Conservation (phyloP, 2,329 filamentous ascomycete genomes). For the Penicillium capsulatum region DNA sequence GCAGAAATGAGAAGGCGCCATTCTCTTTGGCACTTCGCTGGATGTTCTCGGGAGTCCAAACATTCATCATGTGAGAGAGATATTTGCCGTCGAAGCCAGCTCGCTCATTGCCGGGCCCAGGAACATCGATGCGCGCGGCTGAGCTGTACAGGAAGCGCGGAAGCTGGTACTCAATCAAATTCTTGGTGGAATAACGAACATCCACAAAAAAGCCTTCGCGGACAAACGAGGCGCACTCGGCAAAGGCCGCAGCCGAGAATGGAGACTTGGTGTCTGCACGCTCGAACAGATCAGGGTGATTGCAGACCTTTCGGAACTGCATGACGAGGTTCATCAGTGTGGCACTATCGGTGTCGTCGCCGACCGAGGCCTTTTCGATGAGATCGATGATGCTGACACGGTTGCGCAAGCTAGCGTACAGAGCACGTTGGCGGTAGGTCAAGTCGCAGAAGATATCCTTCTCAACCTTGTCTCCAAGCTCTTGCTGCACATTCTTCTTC, state of each 20-base stretch:
- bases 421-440: constrained; percentile 90
- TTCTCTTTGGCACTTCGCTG: constrained; percentile 57
- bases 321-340: constrained; percentile 99
- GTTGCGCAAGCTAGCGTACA: constrained; percentile 87
- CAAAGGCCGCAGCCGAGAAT: constrained; percentile 78
- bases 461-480: constrained; percentile 98
- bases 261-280: constrained; percentile 87
- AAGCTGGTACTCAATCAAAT: constrained; percentile 75
- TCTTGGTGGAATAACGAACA: constrained; percentile 83
- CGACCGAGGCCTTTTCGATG: constrained; percentile 91
- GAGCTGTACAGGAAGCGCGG: constrained; percentile 80
- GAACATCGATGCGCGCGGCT: constrained; percentile 68
- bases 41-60: constrained; percentile 80
- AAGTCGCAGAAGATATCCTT: constrained; percentile 93
- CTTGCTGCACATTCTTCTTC: constrained; percentile 99
- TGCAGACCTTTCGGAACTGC: constrained; percentile 99
- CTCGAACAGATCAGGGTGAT: constrained; percentile 95
- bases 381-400: constrained; percentile 99
- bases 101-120: constrained; percentile 66
- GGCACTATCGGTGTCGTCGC: constrained; percentile 89
- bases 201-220: constrained; percentile 77
- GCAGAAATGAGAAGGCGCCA: constrained; percentile 80
- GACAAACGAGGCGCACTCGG: constrained; percentile 91
- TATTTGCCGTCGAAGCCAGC: constrained; percentile 79
- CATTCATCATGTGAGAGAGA: constrained; percentile 77